Evolutionary conservation across 257 asterid genomes (phyloP).

Genomic region (Solanum dulcamara): DNA sequence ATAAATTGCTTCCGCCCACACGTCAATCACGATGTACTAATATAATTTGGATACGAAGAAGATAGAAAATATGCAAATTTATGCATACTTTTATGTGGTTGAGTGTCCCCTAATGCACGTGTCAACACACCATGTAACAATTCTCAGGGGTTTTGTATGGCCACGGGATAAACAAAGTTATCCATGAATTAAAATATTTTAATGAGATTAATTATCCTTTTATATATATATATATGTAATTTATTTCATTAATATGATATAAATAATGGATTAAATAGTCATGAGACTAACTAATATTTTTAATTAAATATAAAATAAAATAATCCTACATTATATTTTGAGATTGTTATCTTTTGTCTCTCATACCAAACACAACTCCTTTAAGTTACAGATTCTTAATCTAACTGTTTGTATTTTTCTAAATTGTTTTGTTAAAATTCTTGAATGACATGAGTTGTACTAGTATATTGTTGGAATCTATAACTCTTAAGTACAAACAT

Average conservation of each 20-base stretch:
- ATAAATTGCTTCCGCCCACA: not conserved
- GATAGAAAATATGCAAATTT: not conserved
- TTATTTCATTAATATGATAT: accelerated
- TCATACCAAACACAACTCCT: not conserved
- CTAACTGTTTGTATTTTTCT: not conserved
- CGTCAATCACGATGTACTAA: not conserved
- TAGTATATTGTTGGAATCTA: not conserved
- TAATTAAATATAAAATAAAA: too few relatives aligned
- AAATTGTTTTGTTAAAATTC: not conserved
- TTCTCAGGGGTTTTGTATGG: too few relatives aligned
- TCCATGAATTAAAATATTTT: too few relatives aligned
- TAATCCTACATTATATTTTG: too few relatives aligned
- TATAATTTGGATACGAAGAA: not conserved
- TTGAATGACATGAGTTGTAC: not conserved
- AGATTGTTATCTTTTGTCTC: not conserved
- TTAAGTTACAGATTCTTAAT: not conserved
- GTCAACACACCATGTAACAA: not conserved
- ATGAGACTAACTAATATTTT: too few relatives aligned
- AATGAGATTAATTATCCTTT: not conserved
- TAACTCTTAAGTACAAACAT: not conserved
- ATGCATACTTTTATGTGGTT: not conserved
- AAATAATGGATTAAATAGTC: not conserved
- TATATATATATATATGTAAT: not conserved
- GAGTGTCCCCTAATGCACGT: not conserved
- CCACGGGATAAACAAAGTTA: too few relatives aligned